Percentiles rank a stretch among this genome's conserved stretches.
These are phyloP conservation scores for Trypanosoma vivax DNA, from an alignment of 208 protist genomes.

Conservation along the genomic window DNA sequence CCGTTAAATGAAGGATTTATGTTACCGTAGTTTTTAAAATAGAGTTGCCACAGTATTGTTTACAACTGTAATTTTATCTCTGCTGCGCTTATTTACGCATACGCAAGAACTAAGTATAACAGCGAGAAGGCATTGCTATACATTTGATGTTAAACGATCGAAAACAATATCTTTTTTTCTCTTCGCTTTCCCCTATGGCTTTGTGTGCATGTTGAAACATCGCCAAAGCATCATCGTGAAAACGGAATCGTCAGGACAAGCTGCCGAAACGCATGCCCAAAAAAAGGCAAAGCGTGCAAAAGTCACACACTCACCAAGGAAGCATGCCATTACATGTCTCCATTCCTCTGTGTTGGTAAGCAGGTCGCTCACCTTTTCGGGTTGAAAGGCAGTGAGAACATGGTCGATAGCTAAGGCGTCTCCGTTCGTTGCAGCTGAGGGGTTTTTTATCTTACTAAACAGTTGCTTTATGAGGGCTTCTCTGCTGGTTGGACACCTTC, in stretches of 20 bases:
- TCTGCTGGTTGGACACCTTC: conserved; percentile 40
- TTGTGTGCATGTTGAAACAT: conserved; percentile 59
- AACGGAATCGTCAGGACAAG: conserved; percentile 65
- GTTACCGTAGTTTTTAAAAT: too few species aligned
- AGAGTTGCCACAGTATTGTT: too few species aligned
- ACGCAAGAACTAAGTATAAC: too few species aligned
- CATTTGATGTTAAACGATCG: not conserved
- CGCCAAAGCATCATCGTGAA: conserved; percentile 82
- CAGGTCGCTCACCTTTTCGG: conserved; percentile 31
- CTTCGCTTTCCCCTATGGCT: not conserved
- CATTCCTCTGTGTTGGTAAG: conserved; percentile 38
- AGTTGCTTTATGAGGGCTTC: conserved; percentile 59
- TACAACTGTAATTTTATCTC: too few species aligned
- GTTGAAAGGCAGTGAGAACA: conserved; percentile 32
- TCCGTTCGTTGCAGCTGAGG: not conserved
- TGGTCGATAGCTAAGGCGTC: conserved; percentile 2
- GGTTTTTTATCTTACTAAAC: conserved; percentile 36
- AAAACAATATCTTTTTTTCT: not conserved
- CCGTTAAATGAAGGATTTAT: too few species aligned
- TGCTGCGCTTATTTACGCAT: too few species aligned
- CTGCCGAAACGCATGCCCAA: conserved; percentile 66
- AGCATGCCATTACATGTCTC: conserved; percentile 29
- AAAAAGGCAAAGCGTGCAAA: conserved; percentile 71
- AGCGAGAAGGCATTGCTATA: too few species aligned
- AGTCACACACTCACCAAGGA: conserved; percentile 22